These are phyloP conservation scores for Penicillium pancosmium DNA, from an alignment of 495 filamentous ascomycete genomes.

Conservation along the genomic window DNA sequence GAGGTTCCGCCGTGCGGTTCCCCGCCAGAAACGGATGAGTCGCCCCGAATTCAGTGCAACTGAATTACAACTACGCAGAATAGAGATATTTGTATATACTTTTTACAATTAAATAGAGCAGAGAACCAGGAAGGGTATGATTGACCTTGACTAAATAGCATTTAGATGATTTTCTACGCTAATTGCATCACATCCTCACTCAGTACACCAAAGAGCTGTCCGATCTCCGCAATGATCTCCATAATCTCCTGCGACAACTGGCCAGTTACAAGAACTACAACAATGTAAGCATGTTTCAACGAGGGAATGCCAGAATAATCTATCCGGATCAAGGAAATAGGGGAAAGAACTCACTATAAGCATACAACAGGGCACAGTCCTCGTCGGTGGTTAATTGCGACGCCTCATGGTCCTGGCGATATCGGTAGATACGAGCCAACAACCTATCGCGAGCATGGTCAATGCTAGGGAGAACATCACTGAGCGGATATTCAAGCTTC, in stretches of 20 bases:
- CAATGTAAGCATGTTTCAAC: background rate
- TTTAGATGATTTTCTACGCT: slow-evolving; percentile 13
- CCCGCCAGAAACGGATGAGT: slow-evolving; percentile 35
- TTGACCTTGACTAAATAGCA: background rate
- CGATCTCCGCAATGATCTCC: slow-evolving; percentile 52
- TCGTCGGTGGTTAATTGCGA: slow-evolving; percentile 59
- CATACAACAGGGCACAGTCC: slow-evolving; percentile 72
- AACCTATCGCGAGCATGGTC: slow-evolving; percentile 78
- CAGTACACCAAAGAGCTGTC: slow-evolving; percentile 69
- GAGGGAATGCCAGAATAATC: slow-evolving; percentile 2
- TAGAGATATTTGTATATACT: background rate
- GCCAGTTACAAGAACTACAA: slow-evolving; percentile 53
- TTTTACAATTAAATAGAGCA: background rate
- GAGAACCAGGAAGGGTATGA: background rate
- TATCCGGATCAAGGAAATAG: background rate
- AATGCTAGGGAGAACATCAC: slow-evolving; percentile 81
- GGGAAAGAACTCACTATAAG: slow-evolving; percentile 60
- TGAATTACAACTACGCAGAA: background rate
- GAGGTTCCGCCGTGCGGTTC: slow-evolving; percentile 29
- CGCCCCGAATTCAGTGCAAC: background rate
- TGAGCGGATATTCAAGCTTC: slow-evolving; percentile 91
- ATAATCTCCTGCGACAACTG: slow-evolving; percentile 56
- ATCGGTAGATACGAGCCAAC: slow-evolving; percentile 87
- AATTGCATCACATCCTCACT: slow-evolving; percentile 74
- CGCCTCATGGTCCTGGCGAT: slow-evolving; percentile 68